Percentiles rank a stretch among this genome's conserved stretches.
Evolutionary conservation across 495 filamentous ascomycete species (phyloP).

Genomic region (Xylaria telfairii): DNA sequence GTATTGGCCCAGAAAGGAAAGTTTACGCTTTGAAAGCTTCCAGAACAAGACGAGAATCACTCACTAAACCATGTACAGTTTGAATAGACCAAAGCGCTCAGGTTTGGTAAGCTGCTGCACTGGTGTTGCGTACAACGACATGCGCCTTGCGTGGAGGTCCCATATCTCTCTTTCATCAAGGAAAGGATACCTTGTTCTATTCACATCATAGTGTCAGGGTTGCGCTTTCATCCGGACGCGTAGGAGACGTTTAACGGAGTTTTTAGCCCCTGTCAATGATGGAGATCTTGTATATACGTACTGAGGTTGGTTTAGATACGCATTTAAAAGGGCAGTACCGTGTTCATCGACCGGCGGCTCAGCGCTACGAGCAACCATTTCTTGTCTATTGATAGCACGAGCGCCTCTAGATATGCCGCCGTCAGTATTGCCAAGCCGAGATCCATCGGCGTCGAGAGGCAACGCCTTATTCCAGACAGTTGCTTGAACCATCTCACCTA

Average conservation of each 20-base stretch:
- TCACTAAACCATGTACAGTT: slow-evolving; percentile 60
- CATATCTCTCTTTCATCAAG: slow-evolving; percentile 54
- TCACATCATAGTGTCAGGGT: not conserved
- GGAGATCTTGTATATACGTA: not conserved
- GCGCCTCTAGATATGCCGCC: slow-evolving; percentile 24
- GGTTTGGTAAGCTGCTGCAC: slow-evolving; percentile 30
- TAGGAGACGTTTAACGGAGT: not conserved
- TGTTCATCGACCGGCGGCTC: slow-evolving; percentile 58
- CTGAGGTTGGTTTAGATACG: slow-evolving; percentile 55
- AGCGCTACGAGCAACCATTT: slow-evolving; percentile 49
- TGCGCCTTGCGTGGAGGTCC: slow-evolving; percentile 53
- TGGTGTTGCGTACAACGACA: slow-evolving; percentile 48
- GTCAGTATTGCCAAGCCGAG: slow-evolving; percentile 38
- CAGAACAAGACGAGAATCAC: too few relatives aligned
- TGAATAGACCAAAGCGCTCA: slow-evolving; percentile 58
- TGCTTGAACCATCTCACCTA: slow-evolving; percentile 61
- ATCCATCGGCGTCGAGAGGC: slow-evolving; percentile 43
- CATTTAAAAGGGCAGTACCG: slow-evolving; percentile 52
- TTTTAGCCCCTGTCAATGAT: not conserved
- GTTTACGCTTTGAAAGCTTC: too few relatives aligned
- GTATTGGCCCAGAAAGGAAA: too few relatives aligned
- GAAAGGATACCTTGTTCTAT: slow-evolving; percentile 54
- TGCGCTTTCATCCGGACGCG: not conserved
- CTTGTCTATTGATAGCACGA: slow-evolving; percentile 29
- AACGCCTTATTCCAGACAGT: slow-evolving; percentile 61